These are phyloP conservation scores for Candida neerlandica DNA, from an alignment of 1,139 yeast genomes.

Conservation along the genomic window DNA sequence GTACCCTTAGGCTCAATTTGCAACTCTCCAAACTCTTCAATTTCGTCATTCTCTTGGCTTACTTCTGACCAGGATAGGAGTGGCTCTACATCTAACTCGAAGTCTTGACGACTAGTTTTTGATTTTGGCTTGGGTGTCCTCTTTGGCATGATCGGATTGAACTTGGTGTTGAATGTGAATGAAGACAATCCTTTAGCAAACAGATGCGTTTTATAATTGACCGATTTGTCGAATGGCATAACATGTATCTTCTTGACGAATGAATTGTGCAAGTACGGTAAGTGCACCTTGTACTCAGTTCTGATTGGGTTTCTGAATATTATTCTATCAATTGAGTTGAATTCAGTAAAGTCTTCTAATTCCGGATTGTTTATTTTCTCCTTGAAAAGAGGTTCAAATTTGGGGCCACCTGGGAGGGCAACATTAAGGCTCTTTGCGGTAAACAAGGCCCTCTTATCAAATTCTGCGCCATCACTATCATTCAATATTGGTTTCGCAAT, in stretches of 20 bases:
- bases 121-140: conserved; percentile 15
- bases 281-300: conserved; percentile 85
- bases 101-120: conserved; percentile 27
- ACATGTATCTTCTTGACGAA: conserved; percentile 66
- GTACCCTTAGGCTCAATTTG: conserved; percentile 44
- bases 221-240: conserved; percentile 65
- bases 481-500: conserved; percentile 71
- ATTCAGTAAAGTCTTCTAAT: conserved; percentile 81
- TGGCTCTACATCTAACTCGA: conserved; percentile 46
- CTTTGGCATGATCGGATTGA: conserved; percentile 57
- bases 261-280: conserved; percentile 82
- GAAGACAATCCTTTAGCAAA: conserved; percentile 49
- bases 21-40: conserved; percentile 10
- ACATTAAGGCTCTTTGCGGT: conserved; percentile 90
- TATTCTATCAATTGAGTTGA: conserved; percentile 83
- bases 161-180: conserved; percentile 54
- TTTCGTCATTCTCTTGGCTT: conserved; percentile 36
- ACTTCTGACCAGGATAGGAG: conserved; percentile 24
- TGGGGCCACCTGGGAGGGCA: conserved; percentile 94
- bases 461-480: conserved; percentile 58
- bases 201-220: conserved; percentile 43
- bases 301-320: conserved; percentile 76
- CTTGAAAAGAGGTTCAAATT: conserved; percentile 84
- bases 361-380: conserved; percentile 58
- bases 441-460: conserved; percentile 75